Evolutionary conservation across 495 filamentous ascomycete genomes (phyloP).

Genomic region (Xylaria scruposa): DNA sequence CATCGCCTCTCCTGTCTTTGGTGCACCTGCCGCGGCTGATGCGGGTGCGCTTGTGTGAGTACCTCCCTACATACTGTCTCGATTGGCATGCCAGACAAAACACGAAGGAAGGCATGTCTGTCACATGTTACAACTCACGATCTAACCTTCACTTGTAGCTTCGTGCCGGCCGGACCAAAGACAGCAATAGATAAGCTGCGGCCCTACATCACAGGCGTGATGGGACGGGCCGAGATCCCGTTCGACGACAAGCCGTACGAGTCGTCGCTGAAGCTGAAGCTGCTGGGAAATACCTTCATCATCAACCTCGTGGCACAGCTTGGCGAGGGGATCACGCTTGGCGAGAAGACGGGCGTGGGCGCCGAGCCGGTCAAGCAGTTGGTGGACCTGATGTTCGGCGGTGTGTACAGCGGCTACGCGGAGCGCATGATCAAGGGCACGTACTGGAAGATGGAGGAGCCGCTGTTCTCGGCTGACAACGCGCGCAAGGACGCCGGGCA

Average conservation of each 20-base stretch:
- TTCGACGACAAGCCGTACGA: constrained; percentile 66
- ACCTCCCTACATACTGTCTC: not conserved
- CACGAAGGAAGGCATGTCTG: not conserved
- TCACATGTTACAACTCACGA: not conserved
- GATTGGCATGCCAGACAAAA: not conserved
- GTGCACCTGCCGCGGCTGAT: constrained; percentile 80
- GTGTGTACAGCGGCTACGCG: constrained; percentile 72
- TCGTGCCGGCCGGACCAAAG: constrained; percentile 74
- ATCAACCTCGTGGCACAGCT: constrained; percentile 81
- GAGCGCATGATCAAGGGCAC: constrained; percentile 76
- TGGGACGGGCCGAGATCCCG: constrained; percentile 72
- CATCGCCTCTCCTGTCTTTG: constrained; percentile 83
- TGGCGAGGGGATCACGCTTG: constrained; percentile 75
- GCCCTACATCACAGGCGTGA: constrained; percentile 82
- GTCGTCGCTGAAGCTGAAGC: constrained; percentile 71
- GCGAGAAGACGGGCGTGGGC: constrained; percentile 83
- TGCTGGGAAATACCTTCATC: constrained; percentile 88
- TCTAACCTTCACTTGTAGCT: constrained; percentile 48
- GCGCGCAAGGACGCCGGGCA: constrained; percentile 87
- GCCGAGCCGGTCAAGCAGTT: constrained; percentile 70
- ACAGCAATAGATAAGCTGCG: constrained; percentile 65
- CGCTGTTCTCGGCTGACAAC: constrained; percentile 85
- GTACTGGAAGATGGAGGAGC: constrained; percentile 68
- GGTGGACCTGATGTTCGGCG: constrained; percentile 69
- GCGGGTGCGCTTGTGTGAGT: constrained; percentile 66